Conservation (phyloP, 164 flowering plant species). For the Vitis amurensis region DNA sequence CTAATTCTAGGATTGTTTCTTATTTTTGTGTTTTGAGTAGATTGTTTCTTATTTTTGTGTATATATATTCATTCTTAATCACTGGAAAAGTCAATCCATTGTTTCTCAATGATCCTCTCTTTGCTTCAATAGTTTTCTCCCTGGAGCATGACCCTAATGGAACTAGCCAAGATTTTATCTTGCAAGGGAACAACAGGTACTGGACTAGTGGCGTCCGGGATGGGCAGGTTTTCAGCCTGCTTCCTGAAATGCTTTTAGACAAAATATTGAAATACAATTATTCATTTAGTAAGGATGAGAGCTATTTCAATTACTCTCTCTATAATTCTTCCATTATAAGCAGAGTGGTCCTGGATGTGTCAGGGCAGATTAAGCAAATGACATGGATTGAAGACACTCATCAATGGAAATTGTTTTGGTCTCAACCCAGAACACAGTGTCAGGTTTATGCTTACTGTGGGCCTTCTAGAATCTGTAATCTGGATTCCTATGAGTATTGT, state of each 20-base stretch:
- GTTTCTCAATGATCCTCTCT: too few relatives aligned
- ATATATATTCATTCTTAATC: too few relatives aligned
- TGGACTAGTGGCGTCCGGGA: constrained; percentile 27
- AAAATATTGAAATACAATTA: constrained; percentile 12
- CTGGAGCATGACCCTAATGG: constrained; percentile 7
- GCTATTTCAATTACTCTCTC: too few relatives aligned
- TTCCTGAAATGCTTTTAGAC: constrained; percentile 20
- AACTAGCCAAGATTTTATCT: constrained; percentile 6
- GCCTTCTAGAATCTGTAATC: too few relatives aligned
- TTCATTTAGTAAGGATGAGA: constrained; percentile 17
- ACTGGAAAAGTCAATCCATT: too few relatives aligned
- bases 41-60: too few relatives aligned
- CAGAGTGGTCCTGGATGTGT: too few relatives aligned
- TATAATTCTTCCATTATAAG: too few relatives aligned
- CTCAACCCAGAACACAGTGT: constrained; percentile 22
- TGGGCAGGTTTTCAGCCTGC: constrained; percentile 10
- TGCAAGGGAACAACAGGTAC: constrained; percentile 10
- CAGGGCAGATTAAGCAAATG: constrained; percentile 8
- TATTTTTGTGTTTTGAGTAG: too few relatives aligned
- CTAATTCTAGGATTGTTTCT: too few relatives aligned
- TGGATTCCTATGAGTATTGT: background rate
- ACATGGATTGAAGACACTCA: constrained; percentile 12
- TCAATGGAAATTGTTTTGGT: constrained; percentile 18
- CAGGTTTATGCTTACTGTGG: background rate
- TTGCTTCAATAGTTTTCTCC: background rate